A percentile compares a stretch with the other conserved stretches of the same genome.
Conservation (phyloP, 2,329 filamentous ascomycete species). For the Ophiocordyceps sinensis region DNA sequence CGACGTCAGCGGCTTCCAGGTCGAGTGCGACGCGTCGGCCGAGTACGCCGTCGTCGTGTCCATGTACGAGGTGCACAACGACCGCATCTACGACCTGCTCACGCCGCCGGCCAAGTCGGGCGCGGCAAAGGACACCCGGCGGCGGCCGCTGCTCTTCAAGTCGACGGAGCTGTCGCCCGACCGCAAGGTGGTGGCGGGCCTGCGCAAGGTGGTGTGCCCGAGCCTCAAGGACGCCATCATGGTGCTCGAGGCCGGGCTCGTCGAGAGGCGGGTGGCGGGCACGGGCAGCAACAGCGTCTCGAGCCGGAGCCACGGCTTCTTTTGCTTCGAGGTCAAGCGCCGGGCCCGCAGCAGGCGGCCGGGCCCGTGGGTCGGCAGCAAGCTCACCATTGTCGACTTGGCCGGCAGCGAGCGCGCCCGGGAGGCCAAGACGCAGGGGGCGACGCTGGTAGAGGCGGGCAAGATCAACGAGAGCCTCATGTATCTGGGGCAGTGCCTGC, state of each 20-base stretch:
- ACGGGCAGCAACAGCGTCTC: conserved; percentile 89
- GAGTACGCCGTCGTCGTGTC: conserved; percentile 84
- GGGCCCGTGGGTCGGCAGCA: conserved; percentile 58
- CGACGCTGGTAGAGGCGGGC: conserved; percentile 84
- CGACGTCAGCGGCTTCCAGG: conserved; percentile 54
- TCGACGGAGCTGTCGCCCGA: conserved; percentile 77
- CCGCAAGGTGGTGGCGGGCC: conserved; percentile 83
- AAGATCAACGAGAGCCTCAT: conserved; percentile 98
- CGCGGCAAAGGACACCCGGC: conserved; percentile 52
- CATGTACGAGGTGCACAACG: conserved; percentile 99
- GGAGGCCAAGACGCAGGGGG: conserved; percentile 85
- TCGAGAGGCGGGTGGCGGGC: conserved; percentile 74
- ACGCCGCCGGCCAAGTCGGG: conserved; percentile 45
- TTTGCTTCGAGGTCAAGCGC: conserved; percentile 90
- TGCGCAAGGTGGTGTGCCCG: conserved; percentile 79
- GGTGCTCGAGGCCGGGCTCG: conserved; percentile 77
- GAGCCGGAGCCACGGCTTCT: conserved; percentile 89
- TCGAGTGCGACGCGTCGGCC: conserved; percentile 44
- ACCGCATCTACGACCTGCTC: conserved; percentile 89
- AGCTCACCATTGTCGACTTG: conserved; percentile 78
- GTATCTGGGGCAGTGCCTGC: conserved; percentile 93
- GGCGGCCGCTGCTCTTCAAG: conserved; percentile 84
- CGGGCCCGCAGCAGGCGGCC: conserved; percentile 32
- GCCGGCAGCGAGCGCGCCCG: conserved; percentile 87
- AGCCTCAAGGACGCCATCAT: conserved; percentile 73